These are phyloP conservation scores for Exserohilum turcica DNA, from an alignment of 2,329 filamentous ascomycete species.

Conservation along the genomic window DNA sequence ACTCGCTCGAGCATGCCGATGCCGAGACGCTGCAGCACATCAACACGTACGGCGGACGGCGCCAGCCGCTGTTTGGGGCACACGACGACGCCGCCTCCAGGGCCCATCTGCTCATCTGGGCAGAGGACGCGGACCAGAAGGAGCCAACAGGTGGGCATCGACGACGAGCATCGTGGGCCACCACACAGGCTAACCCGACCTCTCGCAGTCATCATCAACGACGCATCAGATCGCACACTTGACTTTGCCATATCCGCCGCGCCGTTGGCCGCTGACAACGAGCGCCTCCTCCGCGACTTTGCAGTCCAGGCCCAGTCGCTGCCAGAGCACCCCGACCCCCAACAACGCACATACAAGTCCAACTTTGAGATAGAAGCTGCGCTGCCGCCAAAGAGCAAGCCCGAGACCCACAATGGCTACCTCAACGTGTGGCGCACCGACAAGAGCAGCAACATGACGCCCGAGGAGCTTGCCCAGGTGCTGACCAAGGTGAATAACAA, in stretches of 20 bases:
- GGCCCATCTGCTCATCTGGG: conserved; percentile 46
- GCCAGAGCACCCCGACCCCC: conserved; percentile 33
- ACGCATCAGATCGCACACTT: conserved; percentile 19
- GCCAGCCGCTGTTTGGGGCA: conserved; percentile 49
- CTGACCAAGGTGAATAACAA: conserved; percentile 17
- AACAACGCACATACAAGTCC: conserved; percentile 32
- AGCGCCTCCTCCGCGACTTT: conserved; percentile 45
- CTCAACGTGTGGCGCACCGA: conserved; percentile 33
- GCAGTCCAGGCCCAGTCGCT: conserved; percentile 42
- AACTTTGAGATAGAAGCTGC: conserved; percentile 29
- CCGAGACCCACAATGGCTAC: conserved; percentile 36
- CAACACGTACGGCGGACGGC: conserved; percentile 52
- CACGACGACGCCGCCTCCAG: conserved; percentile 27
- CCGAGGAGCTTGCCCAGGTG: conserved; percentile 20
- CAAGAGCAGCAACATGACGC: conserved; percentile 26
- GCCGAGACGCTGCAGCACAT: conserved; percentile 53
- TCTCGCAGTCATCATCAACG: conserved; percentile 33
- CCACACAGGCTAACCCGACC: conserved; percentile 19
- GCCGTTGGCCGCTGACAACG: conserved; percentile 41
- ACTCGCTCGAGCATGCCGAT: conserved; percentile 49
- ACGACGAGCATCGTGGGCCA: neutral
- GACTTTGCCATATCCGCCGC: conserved; percentile 43
- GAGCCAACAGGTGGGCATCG: conserved; percentile 38
- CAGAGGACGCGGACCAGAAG: conserved; percentile 48
- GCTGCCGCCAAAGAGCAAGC: conserved; percentile 26